Evolutionary conservation across 2,329 filamentous ascomycete species (phyloP).

Genomic region (Hypomyces rosellus): DNA sequence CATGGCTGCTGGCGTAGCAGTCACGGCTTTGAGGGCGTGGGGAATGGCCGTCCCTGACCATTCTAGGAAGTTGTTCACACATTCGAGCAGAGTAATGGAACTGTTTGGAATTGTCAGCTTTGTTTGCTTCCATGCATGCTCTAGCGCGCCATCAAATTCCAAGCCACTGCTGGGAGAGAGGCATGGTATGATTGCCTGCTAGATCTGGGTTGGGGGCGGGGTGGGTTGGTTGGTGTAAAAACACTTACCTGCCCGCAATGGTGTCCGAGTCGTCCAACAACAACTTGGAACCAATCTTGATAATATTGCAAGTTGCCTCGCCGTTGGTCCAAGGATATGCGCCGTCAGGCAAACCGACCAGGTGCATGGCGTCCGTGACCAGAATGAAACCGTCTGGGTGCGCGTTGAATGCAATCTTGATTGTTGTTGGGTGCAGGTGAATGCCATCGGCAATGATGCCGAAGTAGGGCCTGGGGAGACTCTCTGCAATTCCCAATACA

Average conservation of each 20-base stretch:
- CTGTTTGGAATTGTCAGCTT: slow-evolving; percentile 29
- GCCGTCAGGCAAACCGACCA: slow-evolving; percentile 78
- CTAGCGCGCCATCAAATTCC: not conserved
- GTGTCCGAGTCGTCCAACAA: slow-evolving; percentile 72
- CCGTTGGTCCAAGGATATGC: slow-evolving; percentile 81
- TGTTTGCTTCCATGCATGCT: not conserved
- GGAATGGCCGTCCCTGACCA: slow-evolving; percentile 66
- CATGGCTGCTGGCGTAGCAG: slow-evolving; percentile 71
- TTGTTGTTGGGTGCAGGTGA: slow-evolving; percentile 78
- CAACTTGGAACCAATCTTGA: slow-evolving; percentile 67
- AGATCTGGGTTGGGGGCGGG: no score
- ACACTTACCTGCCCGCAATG: slow-evolving; percentile 65
- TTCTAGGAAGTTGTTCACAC: slow-evolving; percentile 72
- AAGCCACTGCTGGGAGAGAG: no score
- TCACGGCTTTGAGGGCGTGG: slow-evolving; percentile 65
- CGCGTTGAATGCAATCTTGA: slow-evolving; percentile 83
- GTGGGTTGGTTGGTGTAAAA: not conserved
- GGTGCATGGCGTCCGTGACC: slow-evolving; percentile 87
- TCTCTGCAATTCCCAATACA: slow-evolving; percentile 63
- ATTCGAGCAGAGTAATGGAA: slow-evolving; percentile 70
- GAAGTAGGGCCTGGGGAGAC: slow-evolving; percentile 63
- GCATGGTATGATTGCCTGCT: no score
- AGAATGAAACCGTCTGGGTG: slow-evolving; percentile 81
- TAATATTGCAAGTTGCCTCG: slow-evolving; percentile 48
- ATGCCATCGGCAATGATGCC: slow-evolving; percentile 88